Conservation (phyloP, 2,329 filamentous ascomycete genomes). For the Sarocladium brachiariae region DNA sequence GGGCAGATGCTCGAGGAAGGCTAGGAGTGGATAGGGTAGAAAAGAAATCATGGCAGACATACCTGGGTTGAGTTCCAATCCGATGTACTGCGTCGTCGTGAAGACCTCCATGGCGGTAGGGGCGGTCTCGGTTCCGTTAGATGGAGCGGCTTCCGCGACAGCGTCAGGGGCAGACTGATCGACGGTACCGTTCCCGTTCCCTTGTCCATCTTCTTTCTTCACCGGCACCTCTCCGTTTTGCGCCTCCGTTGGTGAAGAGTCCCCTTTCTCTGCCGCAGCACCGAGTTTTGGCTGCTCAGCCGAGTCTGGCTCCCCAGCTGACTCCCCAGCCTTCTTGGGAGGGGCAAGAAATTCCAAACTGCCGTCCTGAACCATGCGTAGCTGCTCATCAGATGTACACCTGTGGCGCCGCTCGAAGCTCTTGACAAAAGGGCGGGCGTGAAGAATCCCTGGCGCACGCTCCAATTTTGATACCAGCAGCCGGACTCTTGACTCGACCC, state of each 20-base stretch:
- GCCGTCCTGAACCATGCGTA: slow-evolving; percentile 48
- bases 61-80: slow-evolving; percentile 73
- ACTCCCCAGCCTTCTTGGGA: slow-evolving; percentile 16
- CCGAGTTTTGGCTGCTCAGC: slow-evolving; percentile 22
- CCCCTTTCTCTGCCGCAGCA: slow-evolving; percentile 12
- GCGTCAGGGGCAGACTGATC: background rate
- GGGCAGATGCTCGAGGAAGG: background rate
- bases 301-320: slow-evolving; percentile 29
- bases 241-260: slow-evolving; percentile 19
- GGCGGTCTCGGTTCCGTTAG: background rate
- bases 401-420: slow-evolving; percentile 78
- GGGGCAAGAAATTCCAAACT: slow-evolving; percentile 36
- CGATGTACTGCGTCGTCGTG: slow-evolving; percentile 92
- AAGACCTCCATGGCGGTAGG: slow-evolving; percentile 48
- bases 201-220: background rate
- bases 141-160: background rate
- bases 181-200: background rate
- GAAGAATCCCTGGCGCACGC: slow-evolving; percentile 66
- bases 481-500: slow-evolving; percentile 89
- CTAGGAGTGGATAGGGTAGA: background rate
- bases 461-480: slow-evolving; percentile 80
- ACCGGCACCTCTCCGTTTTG: slow-evolving; percentile 31
- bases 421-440: slow-evolving; percentile 90
- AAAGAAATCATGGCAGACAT: slow-evolving; percentile 25
- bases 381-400: slow-evolving; percentile 49